Evolutionary conservation across 768 basidiomycete genomes (phyloP).

Genomic region (Coprinellus micaceus): DNA sequence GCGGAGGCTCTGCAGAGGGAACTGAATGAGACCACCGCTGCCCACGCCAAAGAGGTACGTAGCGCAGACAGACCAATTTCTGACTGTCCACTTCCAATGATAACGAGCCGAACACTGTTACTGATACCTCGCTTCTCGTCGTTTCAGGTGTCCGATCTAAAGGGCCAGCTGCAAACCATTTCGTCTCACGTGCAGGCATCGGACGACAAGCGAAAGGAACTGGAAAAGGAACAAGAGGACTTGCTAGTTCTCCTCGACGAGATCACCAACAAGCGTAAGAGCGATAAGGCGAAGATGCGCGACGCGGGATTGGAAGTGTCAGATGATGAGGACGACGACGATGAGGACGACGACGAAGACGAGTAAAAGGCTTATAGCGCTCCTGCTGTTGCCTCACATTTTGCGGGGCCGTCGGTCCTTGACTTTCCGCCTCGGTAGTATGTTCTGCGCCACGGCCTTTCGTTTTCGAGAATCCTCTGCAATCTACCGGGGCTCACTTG

Average conservation of each 20-base stretch:
- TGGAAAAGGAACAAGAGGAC: conserved; percentile 96
- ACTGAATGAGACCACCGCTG: conserved; percentile 9
- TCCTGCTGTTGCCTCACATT: no score
- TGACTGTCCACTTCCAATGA: not conserved
- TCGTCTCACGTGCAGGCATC: conserved; percentile 46
- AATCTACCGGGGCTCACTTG: no score
- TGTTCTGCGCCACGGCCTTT: no score
- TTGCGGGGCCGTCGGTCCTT: no score
- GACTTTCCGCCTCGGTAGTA: no score
- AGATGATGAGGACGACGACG: conserved; percentile 85
- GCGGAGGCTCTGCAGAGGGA: conserved; percentile 43
- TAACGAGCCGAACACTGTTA: not conserved
- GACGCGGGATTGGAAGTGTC: conserved; percentile 82
- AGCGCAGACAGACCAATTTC: no score
- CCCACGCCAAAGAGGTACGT: conserved; percentile 17
- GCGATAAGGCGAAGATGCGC: conserved; percentile 76
- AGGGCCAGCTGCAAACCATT: conserved; percentile 43
- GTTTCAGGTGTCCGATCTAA: conserved; percentile 42
- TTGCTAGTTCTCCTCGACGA: conserved; percentile 91
- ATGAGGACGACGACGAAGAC: conserved; percentile 48
- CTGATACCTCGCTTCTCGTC: not conserved
- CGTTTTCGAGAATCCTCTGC: no score
- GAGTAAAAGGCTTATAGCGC: not conserved
- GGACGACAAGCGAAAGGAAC: conserved; percentile 69
- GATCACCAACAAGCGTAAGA: conserved; percentile 76